Base-by-base conservation (phyloP, 768 basidiomycete species). In the Tricholoma furcatifolium region DNA sequence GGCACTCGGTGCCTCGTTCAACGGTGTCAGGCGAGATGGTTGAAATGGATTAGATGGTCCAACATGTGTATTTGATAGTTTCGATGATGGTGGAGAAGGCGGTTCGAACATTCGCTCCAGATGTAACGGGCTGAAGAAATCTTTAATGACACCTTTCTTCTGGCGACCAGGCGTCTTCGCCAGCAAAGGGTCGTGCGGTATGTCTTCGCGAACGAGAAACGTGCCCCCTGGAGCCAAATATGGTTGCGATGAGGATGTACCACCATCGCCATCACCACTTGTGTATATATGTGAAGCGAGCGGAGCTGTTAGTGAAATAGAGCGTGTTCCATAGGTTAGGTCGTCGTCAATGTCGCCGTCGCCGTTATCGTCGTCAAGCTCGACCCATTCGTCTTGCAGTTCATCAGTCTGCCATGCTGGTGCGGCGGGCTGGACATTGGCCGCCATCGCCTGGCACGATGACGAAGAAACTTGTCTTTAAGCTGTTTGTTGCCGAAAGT, bases 101-200 rank as follows among this genome's bases (percentile, higher is more conserved):
- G 94, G 94, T 56, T 95, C 90, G 59, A 96, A 97, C 91, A 97
- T 93, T 50, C 79, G 81, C 69, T 97, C 93, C 8, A 97, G 76
- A 21, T 87, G 85, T 49, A 93, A 67, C 0, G 93, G 92, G 50
- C 86, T 91, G 73, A 98, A 98, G 65, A 98, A 83, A 68, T 89
- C 84, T 69, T 88, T 92, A 42, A 85, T 78, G 35, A 72, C 61
- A n/a, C 74, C 71, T 54, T 83, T 85, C 65, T 83, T 83, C 54
- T 75, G 69, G 39, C 73, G 72, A 20, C 81, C 84, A 8, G 87
- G 87, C 9, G 87, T 87, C 62, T 82, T 85, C 45, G 84, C 83
- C 15, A 87, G 66, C 39, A 88, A 62, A 0, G 82, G 80, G 5
- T 69, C 72, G 40, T 73, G 64, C 5, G 78, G 80, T 32, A 83